Evolutionary conservation across 371 early-diverging fungal genomes (phyloP).

Genomic region (Apophysomyces elegans): DNA sequence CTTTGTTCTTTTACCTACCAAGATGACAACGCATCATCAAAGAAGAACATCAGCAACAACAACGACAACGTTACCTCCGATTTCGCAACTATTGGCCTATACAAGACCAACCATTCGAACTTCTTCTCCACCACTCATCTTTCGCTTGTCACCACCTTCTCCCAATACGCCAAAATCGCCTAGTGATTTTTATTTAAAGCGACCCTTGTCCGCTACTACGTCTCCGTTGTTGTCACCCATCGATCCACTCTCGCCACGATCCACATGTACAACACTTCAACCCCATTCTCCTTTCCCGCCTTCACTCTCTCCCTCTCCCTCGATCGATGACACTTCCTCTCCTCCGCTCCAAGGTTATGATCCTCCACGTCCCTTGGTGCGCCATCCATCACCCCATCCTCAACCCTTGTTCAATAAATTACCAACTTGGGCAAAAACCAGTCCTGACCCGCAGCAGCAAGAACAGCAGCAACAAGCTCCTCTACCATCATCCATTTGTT

Average conservation of each 20-base stretch:
- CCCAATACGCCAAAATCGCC: conserved; percentile 16
- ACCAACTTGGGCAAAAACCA: conserved; percentile 6
- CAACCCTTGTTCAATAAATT: conserved; percentile 4
- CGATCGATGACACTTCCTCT: conserved; percentile 5
- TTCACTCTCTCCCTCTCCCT: conserved; percentile 22
- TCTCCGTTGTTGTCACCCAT: conserved; percentile 12
- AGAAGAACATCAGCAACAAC: neutral
- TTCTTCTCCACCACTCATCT: conserved; percentile 17
- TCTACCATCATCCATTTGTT: neutral
- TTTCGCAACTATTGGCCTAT: neutral
- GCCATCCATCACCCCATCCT: neutral
- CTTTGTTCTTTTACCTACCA: neutral
- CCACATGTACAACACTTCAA: neutral
- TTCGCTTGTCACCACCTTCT: conserved; percentile 11
- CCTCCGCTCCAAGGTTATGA: conserved; percentile 23
- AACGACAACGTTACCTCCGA: neutral
- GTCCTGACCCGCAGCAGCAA: conserved; percentile 4
- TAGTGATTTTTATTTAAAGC: neutral
- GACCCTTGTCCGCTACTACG: conserved; percentile 2
- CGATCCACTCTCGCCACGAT: conserved; percentile 5
- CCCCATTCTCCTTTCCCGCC: conserved; percentile 17
- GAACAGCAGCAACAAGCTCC: conserved; percentile 15
- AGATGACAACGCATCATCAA: no score
- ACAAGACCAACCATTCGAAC: conserved; percentile 18
- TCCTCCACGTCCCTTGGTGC: conserved; percentile 20